These are phyloP conservation scores for Neonectria hederae DNA, from an alignment of 2,329 filamentous ascomycete species.

Conservation along the genomic window DNA sequence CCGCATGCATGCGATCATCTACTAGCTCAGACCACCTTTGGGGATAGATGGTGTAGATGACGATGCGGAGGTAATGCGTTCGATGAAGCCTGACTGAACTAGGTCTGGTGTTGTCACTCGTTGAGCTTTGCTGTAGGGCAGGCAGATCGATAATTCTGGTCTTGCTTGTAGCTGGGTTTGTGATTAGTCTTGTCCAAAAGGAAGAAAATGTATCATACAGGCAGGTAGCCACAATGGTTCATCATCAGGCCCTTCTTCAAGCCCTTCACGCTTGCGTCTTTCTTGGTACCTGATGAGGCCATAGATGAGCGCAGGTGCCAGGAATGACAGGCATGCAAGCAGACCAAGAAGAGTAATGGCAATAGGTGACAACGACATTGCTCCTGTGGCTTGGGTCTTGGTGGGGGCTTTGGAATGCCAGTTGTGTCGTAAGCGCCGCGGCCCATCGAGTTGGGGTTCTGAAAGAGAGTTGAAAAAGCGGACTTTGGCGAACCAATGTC, in stretches of 20 bases:
- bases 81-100: not conserved
- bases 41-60: not conserved
- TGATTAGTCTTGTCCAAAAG: not conserved
- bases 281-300: not conserved
- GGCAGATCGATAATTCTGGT: not conserved
- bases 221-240: too few species aligned
- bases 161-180: not conserved
- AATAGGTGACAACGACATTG: not conserved
- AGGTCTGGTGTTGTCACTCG: not conserved
- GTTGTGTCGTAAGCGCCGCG: slow-evolving; percentile 4
- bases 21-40: not conserved
- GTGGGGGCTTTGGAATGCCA: slow-evolving; percentile 2
- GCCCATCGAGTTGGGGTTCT: not conserved
- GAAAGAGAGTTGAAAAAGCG: not conserved
- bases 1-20: not conserved
- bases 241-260: not conserved
- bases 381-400: slow-evolving; percentile 2
- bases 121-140: not conserved
- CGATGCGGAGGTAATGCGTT: not conserved
- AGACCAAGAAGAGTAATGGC: not conserved
- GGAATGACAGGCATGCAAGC: not conserved
- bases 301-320: not conserved
- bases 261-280: not conserved
- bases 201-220: not conserved
- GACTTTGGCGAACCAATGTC: not conserved